Conservation (phyloP, 257 asterid genomes). For the Capsicum pubescens region DNA sequence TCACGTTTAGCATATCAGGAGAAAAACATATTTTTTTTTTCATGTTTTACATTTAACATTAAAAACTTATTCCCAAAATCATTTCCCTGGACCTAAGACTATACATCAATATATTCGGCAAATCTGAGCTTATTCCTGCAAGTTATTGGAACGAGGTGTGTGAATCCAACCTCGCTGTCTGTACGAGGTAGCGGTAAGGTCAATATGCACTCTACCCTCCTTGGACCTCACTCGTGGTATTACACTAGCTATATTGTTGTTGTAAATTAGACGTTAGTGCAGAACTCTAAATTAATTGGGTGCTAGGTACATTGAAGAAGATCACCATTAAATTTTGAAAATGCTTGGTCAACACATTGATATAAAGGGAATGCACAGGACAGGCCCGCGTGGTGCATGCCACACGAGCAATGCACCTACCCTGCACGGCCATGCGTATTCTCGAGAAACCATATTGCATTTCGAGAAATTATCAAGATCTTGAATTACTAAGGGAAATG, state of each 20-base stretch:
- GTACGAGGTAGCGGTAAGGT: no score
- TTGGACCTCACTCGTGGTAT: no score
- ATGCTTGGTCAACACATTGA: neutral
- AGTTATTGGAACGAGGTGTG: neutral
- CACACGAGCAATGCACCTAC: neutral
- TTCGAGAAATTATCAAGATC: neutral
- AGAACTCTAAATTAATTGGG: neutral
- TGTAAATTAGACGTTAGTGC: neutral
- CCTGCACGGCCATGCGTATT: neutral
- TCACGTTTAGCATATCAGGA: no score
- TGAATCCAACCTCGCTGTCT: neutral
- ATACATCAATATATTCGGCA: neutral
- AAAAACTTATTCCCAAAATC: no score
- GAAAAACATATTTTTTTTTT: no score
- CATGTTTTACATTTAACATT: no score
- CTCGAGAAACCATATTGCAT: neutral
- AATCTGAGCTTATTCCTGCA: neutral
- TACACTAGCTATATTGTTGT: no score
- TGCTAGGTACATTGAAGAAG: neutral
- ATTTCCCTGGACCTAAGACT: no score
- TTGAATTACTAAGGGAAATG: neutral
- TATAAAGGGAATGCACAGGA: neutral
- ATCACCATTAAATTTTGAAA: constrained; percentile 12
- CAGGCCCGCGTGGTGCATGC: neutral
- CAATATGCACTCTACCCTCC: no score